phyloP scores from a whole-genome alignment of 108 stramenopile genomes.

The Fistulifera solaris region DNA sequence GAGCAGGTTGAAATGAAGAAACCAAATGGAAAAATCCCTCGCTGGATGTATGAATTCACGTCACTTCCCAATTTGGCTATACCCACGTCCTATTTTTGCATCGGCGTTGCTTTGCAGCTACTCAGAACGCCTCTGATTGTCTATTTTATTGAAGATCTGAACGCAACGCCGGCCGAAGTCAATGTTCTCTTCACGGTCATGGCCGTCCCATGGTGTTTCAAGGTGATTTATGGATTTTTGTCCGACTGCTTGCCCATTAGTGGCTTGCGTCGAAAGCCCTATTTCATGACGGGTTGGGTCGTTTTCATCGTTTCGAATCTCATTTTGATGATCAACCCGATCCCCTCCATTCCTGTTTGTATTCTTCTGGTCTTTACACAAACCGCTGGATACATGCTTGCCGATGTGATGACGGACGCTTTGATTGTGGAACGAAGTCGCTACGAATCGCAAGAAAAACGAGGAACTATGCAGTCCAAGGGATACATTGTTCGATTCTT shows the following conservation, averaged over 20 bases:
- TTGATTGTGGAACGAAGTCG: constrained; percentile 48
- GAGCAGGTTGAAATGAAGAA: background rate
- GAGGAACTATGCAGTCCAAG: constrained; percentile 45
- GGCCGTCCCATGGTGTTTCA: constrained; percentile 12
- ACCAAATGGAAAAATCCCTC: background rate
- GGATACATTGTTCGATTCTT: constrained; percentile 49
- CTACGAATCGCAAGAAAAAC: constrained; percentile 38
- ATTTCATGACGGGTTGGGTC: constrained; percentile 32
- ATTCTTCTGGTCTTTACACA: constrained; percentile 13
- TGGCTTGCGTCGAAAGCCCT: constrained; percentile 44
- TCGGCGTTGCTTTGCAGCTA: constrained; percentile 22
- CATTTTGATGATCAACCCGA: constrained; percentile 8
- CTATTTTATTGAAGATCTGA: constrained; percentile 49
- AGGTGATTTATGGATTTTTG: constrained; percentile 40
- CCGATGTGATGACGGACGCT: constrained; percentile 67
- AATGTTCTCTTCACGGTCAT: constrained; percentile 24
- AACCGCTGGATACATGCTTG: constrained; percentile 41
- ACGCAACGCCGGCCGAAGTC: constrained; percentile 61
- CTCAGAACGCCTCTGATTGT: constrained; percentile 40
- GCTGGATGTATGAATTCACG: constrained; percentile 3
- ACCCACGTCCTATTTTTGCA: constrained; percentile 24
- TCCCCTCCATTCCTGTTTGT: background rate
- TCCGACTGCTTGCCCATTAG: constrained; percentile 37
- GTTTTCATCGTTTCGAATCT: constrained; percentile 38
- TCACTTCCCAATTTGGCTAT: constrained; percentile 29